Evolutionary conservation across 148 eudicot species (phyloP).

Genomic region (Arctostaphylos glauca): DNA sequence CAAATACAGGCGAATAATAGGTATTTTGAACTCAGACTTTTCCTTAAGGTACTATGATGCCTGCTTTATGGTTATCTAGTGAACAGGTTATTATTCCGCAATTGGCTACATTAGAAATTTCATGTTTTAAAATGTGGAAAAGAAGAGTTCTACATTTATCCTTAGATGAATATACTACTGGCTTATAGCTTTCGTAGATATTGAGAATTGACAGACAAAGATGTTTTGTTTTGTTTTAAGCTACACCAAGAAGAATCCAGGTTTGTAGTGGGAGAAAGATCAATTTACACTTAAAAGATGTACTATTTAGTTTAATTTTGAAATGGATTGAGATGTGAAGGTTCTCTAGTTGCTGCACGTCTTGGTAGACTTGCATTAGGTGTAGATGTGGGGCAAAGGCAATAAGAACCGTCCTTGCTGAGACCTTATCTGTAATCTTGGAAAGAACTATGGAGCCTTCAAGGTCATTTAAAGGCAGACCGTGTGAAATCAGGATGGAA

Average conservation of each 20-base stretch:
- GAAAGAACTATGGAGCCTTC: not conserved
- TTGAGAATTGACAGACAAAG: not conserved
- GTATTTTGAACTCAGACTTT: not conserved
- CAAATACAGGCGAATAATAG: not conserved
- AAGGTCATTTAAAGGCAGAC: not conserved
- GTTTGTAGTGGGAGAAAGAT: slow-evolving; percentile 5
- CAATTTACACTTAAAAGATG: not conserved
- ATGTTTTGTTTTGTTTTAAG: not conserved
- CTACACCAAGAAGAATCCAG: not conserved
- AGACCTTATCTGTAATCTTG: not conserved
- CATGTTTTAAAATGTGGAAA: not conserved
- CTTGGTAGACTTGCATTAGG: not conserved
- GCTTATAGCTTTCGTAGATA: not conserved
- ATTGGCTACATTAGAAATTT: not conserved
- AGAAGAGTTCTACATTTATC: not conserved
- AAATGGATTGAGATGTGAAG: not conserved
- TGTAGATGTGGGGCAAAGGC: not conserved
- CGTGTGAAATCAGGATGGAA: not conserved
- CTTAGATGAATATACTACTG: not conserved
- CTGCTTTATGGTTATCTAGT: not conserved
- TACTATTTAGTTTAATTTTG: not conserved
- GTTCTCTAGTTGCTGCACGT: not conserved
- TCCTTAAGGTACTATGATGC: not conserved
- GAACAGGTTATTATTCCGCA: no score
- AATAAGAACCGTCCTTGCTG: not conserved